Evolutionary conservation across 768 basidiomycete species (phyloP), one percentile per base, ranked within the genome.

Genomic region (Clavaria fumosa): DNA sequence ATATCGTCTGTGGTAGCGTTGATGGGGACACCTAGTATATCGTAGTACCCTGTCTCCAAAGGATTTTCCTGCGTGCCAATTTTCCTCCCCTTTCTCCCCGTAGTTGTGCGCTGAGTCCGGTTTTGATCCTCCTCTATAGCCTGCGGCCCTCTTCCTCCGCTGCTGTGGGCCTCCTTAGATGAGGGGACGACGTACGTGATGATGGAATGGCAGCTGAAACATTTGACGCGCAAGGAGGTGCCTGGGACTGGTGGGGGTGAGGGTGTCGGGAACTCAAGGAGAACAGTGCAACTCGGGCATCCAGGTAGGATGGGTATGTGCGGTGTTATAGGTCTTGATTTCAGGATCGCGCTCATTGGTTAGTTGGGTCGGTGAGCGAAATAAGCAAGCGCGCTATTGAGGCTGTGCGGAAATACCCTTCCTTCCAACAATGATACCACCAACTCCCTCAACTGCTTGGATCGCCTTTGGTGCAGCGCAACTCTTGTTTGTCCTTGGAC

Each of bases 1-100:
- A 93, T 68, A 34, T 91, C 88, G 12, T 88, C 85, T 3, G 69
- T 67, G 11, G 77, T 75, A 5, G 86, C 86, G 44, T 74, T 69
- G 12, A 81, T 65, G 0, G 78, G 56, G 1, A 91, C 69, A 5
- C 81, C 83, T 4, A 91, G 64, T 15, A 83, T 66, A 51, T 93
- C 86, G 49, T 91, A 93, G 57, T 90, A 91, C n/a, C 69, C 77
- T 1, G 81, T 89, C 51, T 93, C 88, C 24, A 93, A 60, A 4
- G 88, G 89, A 38, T 74, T 67, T 43, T 86, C 84, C 53, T 90
- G 84, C 12, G 86, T 84, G 1, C 86, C 86, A 44, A 88, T 85
- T 64, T 82, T 85, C 42, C 86, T 61, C 7, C 74, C 69, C 52
- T 69, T 77, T 34, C 69, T 50, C 30, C 45, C 24, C 24, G 43